Conservation (phyloP, 2,329 filamentous ascomycete genomes). For the Curvularia lunata region DNA sequence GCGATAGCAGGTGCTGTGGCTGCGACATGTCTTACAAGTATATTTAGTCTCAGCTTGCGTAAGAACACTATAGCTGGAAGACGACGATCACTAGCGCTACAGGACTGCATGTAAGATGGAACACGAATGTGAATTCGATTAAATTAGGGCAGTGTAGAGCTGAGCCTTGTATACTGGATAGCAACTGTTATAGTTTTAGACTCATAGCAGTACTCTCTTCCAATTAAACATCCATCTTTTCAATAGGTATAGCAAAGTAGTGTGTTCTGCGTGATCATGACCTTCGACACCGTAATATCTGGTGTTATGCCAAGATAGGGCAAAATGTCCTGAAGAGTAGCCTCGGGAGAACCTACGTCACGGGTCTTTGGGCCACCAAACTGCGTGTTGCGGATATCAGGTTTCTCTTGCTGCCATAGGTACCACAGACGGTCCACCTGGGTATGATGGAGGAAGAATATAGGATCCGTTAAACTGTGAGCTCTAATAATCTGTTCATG, state of each 20-base stretch:
- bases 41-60: neutral
- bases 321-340: neutral
- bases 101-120: too few species aligned
- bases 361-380: neutral
- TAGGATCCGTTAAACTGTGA: conserved; percentile 21
- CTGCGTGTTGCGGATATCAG: neutral
- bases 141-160: too few species aligned
- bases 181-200: too few species aligned
- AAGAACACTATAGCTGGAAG: neutral
- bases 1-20: neutral
- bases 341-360: neutral
- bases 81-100: too few species aligned
- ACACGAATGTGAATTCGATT: too few species aligned
- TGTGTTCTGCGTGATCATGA: neutral
- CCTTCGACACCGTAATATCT: neutral
- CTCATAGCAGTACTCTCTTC: too few species aligned
- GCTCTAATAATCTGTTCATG: too few species aligned
- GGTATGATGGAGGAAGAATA: conserved; percentile 43
- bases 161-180: too few species aligned
- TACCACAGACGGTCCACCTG: conserved; percentile 43
- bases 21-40: neutral
- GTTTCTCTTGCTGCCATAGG: conserved; percentile 30
- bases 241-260: conserved; percentile 10
- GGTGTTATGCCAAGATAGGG: conserved; percentile 2
- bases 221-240: too few species aligned